Conservation (phyloP, 192 early-diverging fungal genomes). For the Coemansia sp. region DNA sequence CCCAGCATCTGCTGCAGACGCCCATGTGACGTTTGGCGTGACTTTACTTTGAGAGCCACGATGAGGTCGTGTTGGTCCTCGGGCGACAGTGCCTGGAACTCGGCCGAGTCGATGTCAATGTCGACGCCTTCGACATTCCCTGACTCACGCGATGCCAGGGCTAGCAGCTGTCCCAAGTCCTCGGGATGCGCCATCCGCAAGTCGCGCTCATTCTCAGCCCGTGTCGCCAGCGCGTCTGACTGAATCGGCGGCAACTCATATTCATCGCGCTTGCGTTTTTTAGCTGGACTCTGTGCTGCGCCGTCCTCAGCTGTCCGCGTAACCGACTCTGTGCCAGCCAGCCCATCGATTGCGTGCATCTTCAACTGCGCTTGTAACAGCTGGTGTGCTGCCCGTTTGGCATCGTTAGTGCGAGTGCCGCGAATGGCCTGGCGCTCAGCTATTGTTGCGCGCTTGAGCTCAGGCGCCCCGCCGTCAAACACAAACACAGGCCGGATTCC, state of each 20-base stretch:
- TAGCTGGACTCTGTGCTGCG: conserved; percentile 17
- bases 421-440: conserved; percentile 33
- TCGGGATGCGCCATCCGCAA: conserved; percentile 49
- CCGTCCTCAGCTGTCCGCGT: not conserved
- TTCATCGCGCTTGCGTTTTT: conserved; percentile 55
- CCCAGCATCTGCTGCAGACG: conserved; percentile 71
- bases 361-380: conserved; percentile 78
- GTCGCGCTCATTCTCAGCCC: conserved; percentile 30
- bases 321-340: not conserved
- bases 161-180: conserved; percentile 42
- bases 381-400: conserved; percentile 77
- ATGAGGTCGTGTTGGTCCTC: conserved; percentile 94
- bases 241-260: conserved; percentile 46
- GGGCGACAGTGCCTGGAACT: conserved; percentile 69
- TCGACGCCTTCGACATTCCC: conserved; percentile 51
- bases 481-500: conserved; percentile 94
- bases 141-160: conserved; percentile 31
- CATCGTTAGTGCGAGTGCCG: conserved; percentile 43
- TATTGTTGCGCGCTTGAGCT: conserved; percentile 69
- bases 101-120: conserved; percentile 76
- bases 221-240: conserved; percentile 23
- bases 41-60: conserved; percentile 77
- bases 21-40: conserved; percentile 72
- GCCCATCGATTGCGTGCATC: conserved; percentile 57
- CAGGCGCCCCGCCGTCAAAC: conserved; percentile 90